These are phyloP conservation scores for Paspalum notatum DNA, from an alignment of 176 grass and related monocot genomes.

Conservation along the genomic window DNA sequence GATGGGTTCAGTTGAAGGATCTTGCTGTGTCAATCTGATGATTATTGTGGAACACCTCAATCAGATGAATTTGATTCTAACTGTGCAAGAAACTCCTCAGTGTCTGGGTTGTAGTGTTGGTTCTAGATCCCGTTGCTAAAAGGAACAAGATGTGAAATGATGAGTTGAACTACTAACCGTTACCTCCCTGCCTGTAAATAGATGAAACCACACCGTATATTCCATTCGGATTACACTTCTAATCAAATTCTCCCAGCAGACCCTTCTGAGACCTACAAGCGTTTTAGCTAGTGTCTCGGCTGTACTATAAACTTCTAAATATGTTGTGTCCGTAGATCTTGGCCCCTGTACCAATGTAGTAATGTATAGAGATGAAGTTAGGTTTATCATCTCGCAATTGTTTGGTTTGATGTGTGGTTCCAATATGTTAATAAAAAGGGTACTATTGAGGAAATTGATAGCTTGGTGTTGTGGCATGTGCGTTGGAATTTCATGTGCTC, in stretches of 20 bases:
- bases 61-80: slow-evolving; percentile 38
- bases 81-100: background rate
- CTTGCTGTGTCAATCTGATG: slow-evolving; percentile 70
- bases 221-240: slow-evolving; percentile 5
- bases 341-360: background rate
- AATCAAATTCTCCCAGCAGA: background rate
- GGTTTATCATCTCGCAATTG: background rate
- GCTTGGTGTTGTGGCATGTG: too few relatives aligned
- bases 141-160: background rate
- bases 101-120: background rate
- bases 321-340: background rate
- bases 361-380: background rate
- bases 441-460: background rate
- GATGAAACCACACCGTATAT: background rate
- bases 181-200: background rate
- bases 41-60: slow-evolving; percentile 5
- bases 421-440: background rate
- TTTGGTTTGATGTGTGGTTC: background rate
- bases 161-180: background rate
- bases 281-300: background rate
- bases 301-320: slow-evolving; percentile 38
- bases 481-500: too few relatives aligned
- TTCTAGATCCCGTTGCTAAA: slow-evolving; percentile 5
- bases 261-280: background rate
- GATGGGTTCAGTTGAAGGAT: slow-evolving; percentile 79